Base-by-base conservation (phyloP, 1,139 yeast genomes). In the Nakaseomyces uthaithaninus region DNA sequence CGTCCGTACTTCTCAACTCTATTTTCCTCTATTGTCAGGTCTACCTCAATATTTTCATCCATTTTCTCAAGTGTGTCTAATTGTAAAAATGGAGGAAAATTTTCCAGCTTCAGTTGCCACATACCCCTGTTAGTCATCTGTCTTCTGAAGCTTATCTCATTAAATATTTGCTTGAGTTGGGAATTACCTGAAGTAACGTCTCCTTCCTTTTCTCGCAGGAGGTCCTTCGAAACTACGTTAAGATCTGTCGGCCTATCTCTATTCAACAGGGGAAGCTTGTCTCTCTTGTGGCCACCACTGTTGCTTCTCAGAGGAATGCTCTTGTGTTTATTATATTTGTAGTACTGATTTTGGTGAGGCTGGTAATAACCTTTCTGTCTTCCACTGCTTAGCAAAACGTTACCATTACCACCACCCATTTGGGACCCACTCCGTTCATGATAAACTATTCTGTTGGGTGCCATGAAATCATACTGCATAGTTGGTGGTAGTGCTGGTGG, bases 111-210 rank as follows among this genome's bases (percentile, higher is more conserved):
- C 31, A 58, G 40, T 42, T 58, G 63, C 45, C 50, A 53, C 63
- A 59, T 59, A n/a, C 54, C 53, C 36, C 62, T 50, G 12, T 55
- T 52, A 8, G 61, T 56, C 63, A 58, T 59, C 43, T 59, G 63
- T 36, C 49, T 55, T 35, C 63, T 53, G 39, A 59, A 59, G 35
- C 55, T 52, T 14, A 44, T 46, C 44, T 59, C 63, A 41, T 57
- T 58, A 39, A 59, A 59, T 19, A 58, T 54, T 37, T 53, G 57
- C 28, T 48, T 51, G 41, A 53, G 31, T 25, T 50, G 46, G 27
- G 46, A 46, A 27, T 42, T 48, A 27, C 39, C 42, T 4, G 33
- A 28, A 22, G 30, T 14, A 15, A 23, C 3, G 4, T 45, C 34
- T 16, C 8, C 26, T 10, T 25, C 25, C 8, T 16, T 43, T 22